Evolutionary conservation across 768 basidiomycete genomes (phyloP).

Genomic region (Hericium rajendrae): DNA sequence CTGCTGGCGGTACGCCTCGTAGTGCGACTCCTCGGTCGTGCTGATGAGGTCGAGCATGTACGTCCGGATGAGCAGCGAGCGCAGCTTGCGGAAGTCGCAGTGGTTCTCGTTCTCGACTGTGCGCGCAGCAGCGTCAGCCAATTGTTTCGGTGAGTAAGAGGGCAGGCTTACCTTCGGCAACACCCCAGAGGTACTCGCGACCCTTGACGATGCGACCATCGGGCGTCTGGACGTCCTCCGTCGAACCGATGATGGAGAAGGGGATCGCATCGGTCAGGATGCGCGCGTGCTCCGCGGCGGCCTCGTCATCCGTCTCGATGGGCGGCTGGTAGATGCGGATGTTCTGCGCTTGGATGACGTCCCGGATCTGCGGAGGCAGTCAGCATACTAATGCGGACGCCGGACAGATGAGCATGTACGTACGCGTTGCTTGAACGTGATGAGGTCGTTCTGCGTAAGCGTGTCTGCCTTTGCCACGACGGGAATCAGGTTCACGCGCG

Average conservation of each 20-base stretch:
- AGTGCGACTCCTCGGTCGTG: slow-evolving; percentile 91
- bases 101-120: slow-evolving; percentile 97
- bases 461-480: slow-evolving; percentile 98
- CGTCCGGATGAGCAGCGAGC: slow-evolving; percentile 89
- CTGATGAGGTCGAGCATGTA: slow-evolving; percentile 98
- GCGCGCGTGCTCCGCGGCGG: slow-evolving; percentile 80
- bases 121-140: not conserved
- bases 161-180: slow-evolving; percentile 75
- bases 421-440: slow-evolving; percentile 88
- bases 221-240: slow-evolving; percentile 82
- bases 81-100: slow-evolving; percentile 98
- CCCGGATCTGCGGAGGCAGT: slow-evolving; percentile 53
- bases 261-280: slow-evolving; percentile 87
- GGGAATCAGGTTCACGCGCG: slow-evolving; percentile 95
- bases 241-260: slow-evolving; percentile 97
- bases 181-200: slow-evolving; percentile 98
- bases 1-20: slow-evolving; percentile 94
- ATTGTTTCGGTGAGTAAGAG: not conserved
- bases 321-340: slow-evolving; percentile 95
- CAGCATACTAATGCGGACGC: slow-evolving; percentile 6
- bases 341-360: slow-evolving; percentile 82
- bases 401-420: slow-evolving; percentile 20
- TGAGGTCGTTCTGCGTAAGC: slow-evolving; percentile 86
- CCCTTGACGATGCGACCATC: slow-evolving; percentile 95
- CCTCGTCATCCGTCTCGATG: slow-evolving; percentile 80